Evolutionary conservation across 2,329 filamentous ascomycete species (phyloP).

Genomic region (Trichoderma aggressivum): DNA sequence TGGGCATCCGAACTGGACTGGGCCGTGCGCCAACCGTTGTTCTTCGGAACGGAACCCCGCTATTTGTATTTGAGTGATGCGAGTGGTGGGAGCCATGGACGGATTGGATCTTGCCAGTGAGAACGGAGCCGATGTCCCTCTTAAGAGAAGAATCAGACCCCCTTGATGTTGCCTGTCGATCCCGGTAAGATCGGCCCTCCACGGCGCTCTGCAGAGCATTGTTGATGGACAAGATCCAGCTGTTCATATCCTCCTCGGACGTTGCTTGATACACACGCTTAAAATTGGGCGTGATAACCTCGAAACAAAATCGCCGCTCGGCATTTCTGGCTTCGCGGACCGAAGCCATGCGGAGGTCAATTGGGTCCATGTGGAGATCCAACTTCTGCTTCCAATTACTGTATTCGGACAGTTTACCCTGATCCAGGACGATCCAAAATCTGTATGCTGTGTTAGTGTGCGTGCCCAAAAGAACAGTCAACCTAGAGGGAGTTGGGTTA

Average conservation of each 20-base stretch:
- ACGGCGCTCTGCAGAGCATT: conserved; percentile 96
- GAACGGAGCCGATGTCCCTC: conserved; percentile 85
- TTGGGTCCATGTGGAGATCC: conserved; percentile 96
- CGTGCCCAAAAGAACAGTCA: background rate
- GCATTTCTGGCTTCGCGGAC: conserved; percentile 93
- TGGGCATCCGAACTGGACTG: conserved; percentile 63
- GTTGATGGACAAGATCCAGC: conserved; percentile 94
- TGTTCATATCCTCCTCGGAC: conserved; percentile 96
- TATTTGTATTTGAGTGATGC: conserved; percentile 43
- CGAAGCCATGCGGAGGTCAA: conserved; percentile 94
- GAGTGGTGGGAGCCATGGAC: conserved; percentile 54
- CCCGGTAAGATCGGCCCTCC: conserved; percentile 67
- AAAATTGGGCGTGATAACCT: conserved; percentile 94
- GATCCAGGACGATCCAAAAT: conserved; percentile 98
- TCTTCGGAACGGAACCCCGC: conserved; percentile 68
- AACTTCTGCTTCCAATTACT: conserved; percentile 99
- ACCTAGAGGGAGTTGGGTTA: background rate
- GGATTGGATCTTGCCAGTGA: conserved; percentile 87
- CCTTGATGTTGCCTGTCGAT: conserved; percentile 43
- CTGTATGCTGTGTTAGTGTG: conserved; percentile 42
- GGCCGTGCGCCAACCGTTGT: conserved; percentile 91
- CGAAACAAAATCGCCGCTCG: conserved; percentile 94
- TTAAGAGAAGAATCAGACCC: conserved; percentile 56
- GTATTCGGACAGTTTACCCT: conserved; percentile 95
- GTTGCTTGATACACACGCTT: conserved; percentile 97